These are phyloP conservation scores for Pythium sp. DNA, from an alignment of 352 stramenopile species.

Conservation along the genomic window DNA sequence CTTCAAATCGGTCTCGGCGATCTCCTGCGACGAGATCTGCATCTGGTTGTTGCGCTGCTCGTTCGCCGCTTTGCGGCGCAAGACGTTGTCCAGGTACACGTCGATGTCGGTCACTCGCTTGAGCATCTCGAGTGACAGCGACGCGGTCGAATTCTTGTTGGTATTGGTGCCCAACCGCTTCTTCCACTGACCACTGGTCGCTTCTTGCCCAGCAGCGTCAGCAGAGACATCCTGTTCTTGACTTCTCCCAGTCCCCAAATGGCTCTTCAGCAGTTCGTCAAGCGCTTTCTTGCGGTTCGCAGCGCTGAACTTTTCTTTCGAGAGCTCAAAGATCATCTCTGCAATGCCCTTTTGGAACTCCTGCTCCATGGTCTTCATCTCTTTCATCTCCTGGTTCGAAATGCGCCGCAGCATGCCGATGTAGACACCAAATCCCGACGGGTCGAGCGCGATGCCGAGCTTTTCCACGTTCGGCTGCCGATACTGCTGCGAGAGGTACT, in stretches of 20 bases:
- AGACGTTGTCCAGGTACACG: conserved; percentile 80
- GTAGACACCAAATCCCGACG: conserved; percentile 67
- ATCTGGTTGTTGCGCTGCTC: conserved; percentile 28
- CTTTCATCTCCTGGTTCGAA: conserved; percentile 71
- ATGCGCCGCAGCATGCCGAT: conserved; percentile 76
- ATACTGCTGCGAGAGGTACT: conserved; percentile 71
- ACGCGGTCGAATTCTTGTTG: conserved; percentile 28
- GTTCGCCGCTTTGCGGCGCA: conserved; percentile 51
- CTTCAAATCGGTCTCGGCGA: conserved; percentile 71
- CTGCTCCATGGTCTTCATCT: conserved; percentile 75
- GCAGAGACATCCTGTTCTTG: conserved; percentile 7
- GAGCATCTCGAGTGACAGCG: conserved; percentile 77
- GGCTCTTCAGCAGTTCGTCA: conserved; percentile 48
- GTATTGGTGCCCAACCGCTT: not conserved
- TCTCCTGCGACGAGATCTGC: conserved; percentile 65
- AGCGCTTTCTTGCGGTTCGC: conserved; percentile 78
- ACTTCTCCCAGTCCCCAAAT: not conserved
- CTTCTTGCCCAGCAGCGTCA: not conserved
- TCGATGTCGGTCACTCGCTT: conserved; percentile 79
- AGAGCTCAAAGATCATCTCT: conserved; percentile 77
- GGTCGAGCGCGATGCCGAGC: conserved; percentile 68
- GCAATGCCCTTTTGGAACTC: conserved; percentile 81
- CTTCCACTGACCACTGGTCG: conserved; percentile 1
- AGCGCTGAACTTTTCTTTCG: conserved; percentile 82
- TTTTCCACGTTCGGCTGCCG: conserved; percentile 51